phyloP scores from a whole-genome alignment of 257 asterid species.

The Hygrophila difformis region DNA sequence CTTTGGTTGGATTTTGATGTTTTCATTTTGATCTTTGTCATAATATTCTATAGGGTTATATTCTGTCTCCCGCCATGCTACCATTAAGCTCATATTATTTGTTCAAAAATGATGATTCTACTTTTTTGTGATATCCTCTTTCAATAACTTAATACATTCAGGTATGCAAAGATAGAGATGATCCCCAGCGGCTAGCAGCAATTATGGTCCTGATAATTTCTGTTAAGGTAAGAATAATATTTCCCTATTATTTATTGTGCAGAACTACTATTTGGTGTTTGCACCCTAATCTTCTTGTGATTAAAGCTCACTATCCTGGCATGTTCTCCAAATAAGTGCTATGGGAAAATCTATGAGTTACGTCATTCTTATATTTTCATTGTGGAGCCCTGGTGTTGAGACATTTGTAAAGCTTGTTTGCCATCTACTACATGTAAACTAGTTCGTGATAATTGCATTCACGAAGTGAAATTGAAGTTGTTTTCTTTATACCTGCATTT shows the following conservation, averaged over 20 bases:
- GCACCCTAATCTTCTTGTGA: background rate
- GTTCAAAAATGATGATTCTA: background rate
- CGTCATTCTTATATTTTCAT: background rate
- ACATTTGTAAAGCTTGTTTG: background rate
- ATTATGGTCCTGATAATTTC: constrained; percentile 72
- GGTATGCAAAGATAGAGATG: constrained; percentile 41
- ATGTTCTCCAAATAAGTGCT: background rate
- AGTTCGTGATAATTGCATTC: background rate
- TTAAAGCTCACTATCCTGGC: background rate
- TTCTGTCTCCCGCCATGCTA: constrained; percentile 4
- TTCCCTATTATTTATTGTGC: background rate
- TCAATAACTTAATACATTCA: constrained; percentile 3
- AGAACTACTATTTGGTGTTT: too few species aligned
- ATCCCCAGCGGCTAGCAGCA: constrained; percentile 33
- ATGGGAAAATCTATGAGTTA: too few species aligned
- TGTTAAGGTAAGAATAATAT: constrained; percentile 67
- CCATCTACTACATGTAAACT: background rate
- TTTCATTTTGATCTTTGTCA: background rate
- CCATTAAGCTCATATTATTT: background rate
- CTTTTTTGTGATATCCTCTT: too few species aligned
- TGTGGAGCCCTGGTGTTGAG: background rate
- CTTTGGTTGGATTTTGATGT: background rate
- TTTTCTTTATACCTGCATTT: background rate
- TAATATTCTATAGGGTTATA: background rate
- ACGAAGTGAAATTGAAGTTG: background rate